Evolutionary conservation across 257 asterid genomes (phyloP).

Genomic region (Lantana camara): DNA sequence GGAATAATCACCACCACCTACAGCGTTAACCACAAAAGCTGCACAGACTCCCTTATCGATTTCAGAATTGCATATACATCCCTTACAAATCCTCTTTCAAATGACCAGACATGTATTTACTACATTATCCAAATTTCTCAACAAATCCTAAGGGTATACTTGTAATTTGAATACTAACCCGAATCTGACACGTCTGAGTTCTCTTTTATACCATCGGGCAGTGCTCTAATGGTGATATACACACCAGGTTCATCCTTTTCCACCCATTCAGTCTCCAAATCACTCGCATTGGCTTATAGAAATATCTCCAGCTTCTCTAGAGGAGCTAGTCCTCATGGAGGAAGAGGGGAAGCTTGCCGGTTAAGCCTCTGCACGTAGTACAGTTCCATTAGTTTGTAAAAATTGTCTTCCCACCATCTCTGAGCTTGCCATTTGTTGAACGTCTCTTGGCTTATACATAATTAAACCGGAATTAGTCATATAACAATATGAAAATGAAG

Average conservation of each 20-base stretch:
- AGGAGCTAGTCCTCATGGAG: slow-evolving; percentile 87
- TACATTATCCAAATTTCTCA: no score
- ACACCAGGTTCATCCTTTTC: slow-evolving; percentile 97
- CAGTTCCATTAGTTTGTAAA: slow-evolving; percentile 82
- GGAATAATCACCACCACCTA: no score
- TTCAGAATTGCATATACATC: no score
- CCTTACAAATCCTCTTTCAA: no score
- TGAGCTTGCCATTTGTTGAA: slow-evolving; percentile 98
- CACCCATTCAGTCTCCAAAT: slow-evolving; percentile 88
- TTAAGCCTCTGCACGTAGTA: slow-evolving; percentile 85
- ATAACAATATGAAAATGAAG: no score
- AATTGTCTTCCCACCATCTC: slow-evolving; percentile 95
- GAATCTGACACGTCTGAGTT: slow-evolving; percentile 94
- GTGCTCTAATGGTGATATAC: slow-evolving; percentile 82
- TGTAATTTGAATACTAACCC: slow-evolving; percentile 41
- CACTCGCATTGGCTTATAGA: slow-evolving; percentile 95
- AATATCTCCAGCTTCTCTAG: slow-evolving; percentile 76
- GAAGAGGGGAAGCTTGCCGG: slow-evolving; percentile 82
- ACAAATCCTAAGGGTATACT: no score
- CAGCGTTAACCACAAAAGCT: no score
- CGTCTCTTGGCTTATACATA: slow-evolving; percentile 68
- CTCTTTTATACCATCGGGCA: slow-evolving; percentile 86
- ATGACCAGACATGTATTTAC: no score
- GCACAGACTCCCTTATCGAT: no score
- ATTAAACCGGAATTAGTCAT: not conserved